A percentile compares a stretch with the other conserved stretches of the same genome.
These are phyloP conservation scores for Xanthoconium purpureum DNA, from an alignment of 768 basidiomycete genomes.

Conservation along the genomic window DNA sequence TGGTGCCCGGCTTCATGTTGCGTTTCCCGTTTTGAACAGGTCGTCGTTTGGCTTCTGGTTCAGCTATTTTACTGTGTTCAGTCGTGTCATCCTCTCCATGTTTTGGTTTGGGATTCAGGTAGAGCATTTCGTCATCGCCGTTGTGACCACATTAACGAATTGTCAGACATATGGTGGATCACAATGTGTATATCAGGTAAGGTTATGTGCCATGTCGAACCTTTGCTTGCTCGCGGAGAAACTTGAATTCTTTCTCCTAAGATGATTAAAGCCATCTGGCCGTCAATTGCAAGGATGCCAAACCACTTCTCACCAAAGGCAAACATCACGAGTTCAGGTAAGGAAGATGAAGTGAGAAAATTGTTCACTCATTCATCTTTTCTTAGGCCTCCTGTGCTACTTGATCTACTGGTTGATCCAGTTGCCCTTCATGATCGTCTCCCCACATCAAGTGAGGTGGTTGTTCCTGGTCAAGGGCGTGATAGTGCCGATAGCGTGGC, in stretches of 20 bases:
- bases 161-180: slow-evolving; percentile 54
- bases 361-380: not conserved
- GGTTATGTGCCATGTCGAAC: not conserved
- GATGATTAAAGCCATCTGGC: slow-evolving; percentile 85
- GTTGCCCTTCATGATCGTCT: slow-evolving; percentile 70
- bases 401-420: slow-evolving; percentile 77
- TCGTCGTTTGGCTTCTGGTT: slow-evolving; percentile 90
- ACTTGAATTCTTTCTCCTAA: slow-evolving; percentile 3
- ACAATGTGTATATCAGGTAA: slow-evolving; percentile 68
- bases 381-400: slow-evolving; percentile 66
- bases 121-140: not conserved
- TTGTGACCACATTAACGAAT: not conserved
- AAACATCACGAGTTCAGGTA: slow-evolving; percentile 62
- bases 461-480: slow-evolving; percentile 71
- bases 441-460: slow-evolving; percentile 73
- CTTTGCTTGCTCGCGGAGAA: not conserved
- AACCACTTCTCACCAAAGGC: slow-evolving; percentile 58
- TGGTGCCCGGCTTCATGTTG: slow-evolving; percentile 73
- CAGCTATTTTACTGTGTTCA: slow-evolving; percentile 81
- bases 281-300: slow-evolving; percentile 58
- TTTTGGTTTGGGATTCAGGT: slow-evolving; percentile 83
- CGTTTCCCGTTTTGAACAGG: slow-evolving; percentile 75
- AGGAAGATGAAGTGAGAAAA: not conserved
- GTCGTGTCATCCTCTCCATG: slow-evolving; percentile 70
- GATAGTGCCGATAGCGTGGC: slow-evolving; percentile 60